Evolutionary conservation across 176 grass and related monocot species (phyloP).

Genomic region (Carex parvula): DNA sequence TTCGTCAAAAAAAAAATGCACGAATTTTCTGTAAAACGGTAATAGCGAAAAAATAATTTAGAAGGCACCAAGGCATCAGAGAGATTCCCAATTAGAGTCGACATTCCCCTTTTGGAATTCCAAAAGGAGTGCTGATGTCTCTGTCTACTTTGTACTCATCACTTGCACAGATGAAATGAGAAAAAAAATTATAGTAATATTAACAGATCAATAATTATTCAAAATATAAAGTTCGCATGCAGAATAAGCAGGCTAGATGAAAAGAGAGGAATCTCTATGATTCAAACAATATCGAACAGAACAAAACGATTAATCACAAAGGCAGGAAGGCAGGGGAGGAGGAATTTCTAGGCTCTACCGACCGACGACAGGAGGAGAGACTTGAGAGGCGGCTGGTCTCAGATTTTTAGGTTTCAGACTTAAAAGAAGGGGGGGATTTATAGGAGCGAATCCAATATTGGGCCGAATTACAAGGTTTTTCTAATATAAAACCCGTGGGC

Average conservation of each 20-base stretch:
- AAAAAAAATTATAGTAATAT: neutral
- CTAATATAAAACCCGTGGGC: neutral
- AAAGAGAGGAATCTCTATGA: too few species aligned
- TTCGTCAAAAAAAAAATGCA: too few species aligned
- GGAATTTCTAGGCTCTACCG: neutral
- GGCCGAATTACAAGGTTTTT: neutral
- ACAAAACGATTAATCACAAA: neutral
- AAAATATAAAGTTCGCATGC: neutral
- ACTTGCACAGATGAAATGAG: neutral
- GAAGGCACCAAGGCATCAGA: conserved; percentile 11
- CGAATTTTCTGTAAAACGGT: neutral
- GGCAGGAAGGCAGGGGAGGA: too few species aligned
- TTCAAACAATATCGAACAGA: neutral
- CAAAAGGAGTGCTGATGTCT: neutral
- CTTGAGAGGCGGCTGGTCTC: neutral
- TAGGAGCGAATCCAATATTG: neutral
- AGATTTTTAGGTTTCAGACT: neutral
- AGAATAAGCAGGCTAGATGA: neutral
- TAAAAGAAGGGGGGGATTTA: neutral
- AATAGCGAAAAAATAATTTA: neutral
- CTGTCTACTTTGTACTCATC: conserved; percentile 15
- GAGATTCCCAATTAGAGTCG: conserved; percentile 24
- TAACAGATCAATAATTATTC: neutral
- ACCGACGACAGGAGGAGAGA: neutral
- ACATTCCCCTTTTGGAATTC: neutral